These are phyloP conservation scores for Trifolium repens DNA, from an alignment of 306 rosid species.

Conservation along the genomic window DNA sequence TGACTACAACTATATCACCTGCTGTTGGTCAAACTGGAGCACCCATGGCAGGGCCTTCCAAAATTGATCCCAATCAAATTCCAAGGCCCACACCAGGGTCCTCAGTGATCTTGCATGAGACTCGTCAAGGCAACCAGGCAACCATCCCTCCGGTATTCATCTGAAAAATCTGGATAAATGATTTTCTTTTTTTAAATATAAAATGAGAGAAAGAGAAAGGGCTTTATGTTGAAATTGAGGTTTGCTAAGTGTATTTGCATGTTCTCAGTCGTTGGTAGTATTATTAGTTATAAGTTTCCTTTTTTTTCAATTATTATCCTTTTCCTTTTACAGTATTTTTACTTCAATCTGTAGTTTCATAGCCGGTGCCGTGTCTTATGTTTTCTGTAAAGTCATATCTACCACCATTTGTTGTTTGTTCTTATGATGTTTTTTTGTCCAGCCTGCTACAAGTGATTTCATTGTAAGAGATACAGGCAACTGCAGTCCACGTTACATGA, in stretches of 20 bases:
- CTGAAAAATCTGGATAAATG: constrained; percentile 30
- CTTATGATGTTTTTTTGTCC: constrained; percentile 41
- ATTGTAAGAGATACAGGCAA: constrained; percentile 89
- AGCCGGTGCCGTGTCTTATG: constrained; percentile 9
- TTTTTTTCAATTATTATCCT: neutral
- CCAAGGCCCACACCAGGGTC: constrained; percentile 91
- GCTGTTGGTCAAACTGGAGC: constrained; percentile 88
- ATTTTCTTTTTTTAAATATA: neutral
- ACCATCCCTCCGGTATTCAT: constrained; percentile 89
- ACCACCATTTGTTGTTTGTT: constrained; percentile 27
- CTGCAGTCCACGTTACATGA: constrained; percentile 99
- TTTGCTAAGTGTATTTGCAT: constrained; percentile 32
- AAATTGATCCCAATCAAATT: constrained; percentile 97
- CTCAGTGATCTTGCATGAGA: constrained; percentile 75
- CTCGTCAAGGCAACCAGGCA: constrained; percentile 94
- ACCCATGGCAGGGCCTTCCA: constrained; percentile 82
- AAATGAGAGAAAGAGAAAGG: constrained; percentile 10
- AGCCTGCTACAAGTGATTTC: constrained; percentile 96
- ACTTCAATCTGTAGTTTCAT: constrained; percentile 25
- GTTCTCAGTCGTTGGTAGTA: constrained; percentile 34
- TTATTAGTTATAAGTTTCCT: constrained; percentile 33
- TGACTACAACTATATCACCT: constrained; percentile 84
- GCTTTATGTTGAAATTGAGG: constrained; percentile 5
- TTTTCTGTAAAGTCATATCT: constrained; percentile 37
- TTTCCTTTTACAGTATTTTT: constrained; percentile 17